Base-by-base conservation (phyloP, 116 monocot genomes). In the Thalassia testudinum region DNA sequence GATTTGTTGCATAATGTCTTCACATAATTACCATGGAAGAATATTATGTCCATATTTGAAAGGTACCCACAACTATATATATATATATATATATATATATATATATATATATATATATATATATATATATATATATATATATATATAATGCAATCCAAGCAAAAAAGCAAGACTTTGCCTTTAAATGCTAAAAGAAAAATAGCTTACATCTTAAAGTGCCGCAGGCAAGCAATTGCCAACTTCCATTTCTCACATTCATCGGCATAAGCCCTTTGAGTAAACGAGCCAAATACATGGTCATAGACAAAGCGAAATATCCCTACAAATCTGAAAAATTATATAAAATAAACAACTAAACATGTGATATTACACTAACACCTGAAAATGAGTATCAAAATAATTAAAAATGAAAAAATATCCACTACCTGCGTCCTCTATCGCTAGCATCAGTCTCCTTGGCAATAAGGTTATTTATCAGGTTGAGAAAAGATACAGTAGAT, bases 301-400 rank as follows among this genome's bases (percentile, higher is more conserved):
- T 85, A 85, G 8, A 89, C 69, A 75, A 97, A 97, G 69, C 75
- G 81, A 65, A 88, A 97, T 49, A 97, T 97, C 20, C 97, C 89
- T 7, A 77, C 48, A 75, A 88, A 89, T 70, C 97, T 97, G 56
- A 21, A 51, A 62, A 69, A 54, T 13, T 52, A 42, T 2, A 56
- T 21, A 37, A 53, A 47, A 38, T 13, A 51, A 58, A 52, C 22
- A 26, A 58, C 0, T 4, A 34, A 29, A 21, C 54, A 52, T 24
- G 29, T n/a, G 15, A 49, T 17, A 49, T n/a, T 45, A 4, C 7
- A 45, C 15, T 40, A 26, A 26, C 20, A 42, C 25, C 26, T 14
- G 48, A 19, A 34, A 19, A 54, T 21, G 20, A 56, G 28, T 25
- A 57, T 45, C 7, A 43, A 37, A 27, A 18, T 5, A 51, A 56